phyloP scores from a whole-genome alignment of 2,329 filamentous ascomycete genomes.

The Verticillium dahliae region DNA sequence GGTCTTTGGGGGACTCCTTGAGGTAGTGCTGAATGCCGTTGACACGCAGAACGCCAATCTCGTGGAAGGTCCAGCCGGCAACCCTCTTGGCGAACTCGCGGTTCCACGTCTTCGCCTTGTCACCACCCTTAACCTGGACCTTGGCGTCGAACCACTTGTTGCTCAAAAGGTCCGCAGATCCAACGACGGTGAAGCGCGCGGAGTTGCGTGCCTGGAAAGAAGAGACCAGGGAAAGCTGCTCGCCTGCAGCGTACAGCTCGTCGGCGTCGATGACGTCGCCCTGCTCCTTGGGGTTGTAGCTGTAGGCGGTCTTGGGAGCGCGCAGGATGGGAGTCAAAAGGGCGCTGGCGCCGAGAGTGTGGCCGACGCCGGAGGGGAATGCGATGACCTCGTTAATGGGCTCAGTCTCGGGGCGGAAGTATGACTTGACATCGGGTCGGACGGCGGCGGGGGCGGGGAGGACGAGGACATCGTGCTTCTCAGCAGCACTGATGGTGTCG shows the following conservation, averaged over 20 bases:
- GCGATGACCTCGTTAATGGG: conserved; percentile 52
- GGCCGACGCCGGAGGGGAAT: conserved; percentile 75
- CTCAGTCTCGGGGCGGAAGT: conserved; percentile 57
- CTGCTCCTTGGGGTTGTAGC: conserved; percentile 90
- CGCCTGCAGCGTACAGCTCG: conserved; percentile 78
- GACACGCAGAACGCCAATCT: conserved; percentile 82
- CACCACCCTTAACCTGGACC: conserved; percentile 54
- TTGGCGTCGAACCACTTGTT: conserved; percentile 83
- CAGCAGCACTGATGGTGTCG: conserved; percentile 67
- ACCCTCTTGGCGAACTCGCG: conserved; percentile 78
- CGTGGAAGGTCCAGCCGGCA: conserved; percentile 94
- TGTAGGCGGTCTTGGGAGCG: conserved; percentile 81
- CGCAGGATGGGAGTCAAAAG: conserved; percentile 76
- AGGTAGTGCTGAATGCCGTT: conserved; percentile 76
- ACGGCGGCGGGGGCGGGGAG: conserved; percentile 61
- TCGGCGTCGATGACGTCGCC: conserved; percentile 55
- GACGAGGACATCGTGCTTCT: conserved; percentile 84
- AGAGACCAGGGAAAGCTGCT: conserved; percentile 79
- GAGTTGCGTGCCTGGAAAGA: conserved; percentile 88
- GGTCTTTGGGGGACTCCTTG: conserved; percentile 48
- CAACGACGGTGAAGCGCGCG: conserved; percentile 79
- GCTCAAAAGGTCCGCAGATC: conserved; percentile 79
- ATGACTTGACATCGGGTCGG: conserved; percentile 66
- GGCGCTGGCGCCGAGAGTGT: conserved; percentile 70
- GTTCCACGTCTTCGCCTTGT: conserved; percentile 62